A percentile compares a stretch with the other conserved stretches of the same genome.
Evolutionary conservation across 768 basidiomycete species (phyloP).

Genomic region (Crassisporium funariophilum): DNA sequence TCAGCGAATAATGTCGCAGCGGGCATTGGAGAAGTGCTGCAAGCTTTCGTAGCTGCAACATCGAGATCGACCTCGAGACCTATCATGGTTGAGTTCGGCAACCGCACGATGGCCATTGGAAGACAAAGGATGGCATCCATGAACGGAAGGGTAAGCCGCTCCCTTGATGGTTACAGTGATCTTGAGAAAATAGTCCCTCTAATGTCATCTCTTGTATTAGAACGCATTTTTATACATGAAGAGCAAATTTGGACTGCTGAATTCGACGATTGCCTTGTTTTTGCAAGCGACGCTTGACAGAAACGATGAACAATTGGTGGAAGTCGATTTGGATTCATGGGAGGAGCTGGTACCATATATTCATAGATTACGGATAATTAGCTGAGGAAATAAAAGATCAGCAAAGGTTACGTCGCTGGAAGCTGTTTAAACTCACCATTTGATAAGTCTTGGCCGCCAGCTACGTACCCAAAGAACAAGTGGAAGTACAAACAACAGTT

Average conservation of each 20-base stretch:
- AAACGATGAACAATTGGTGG: constrained; percentile 27
- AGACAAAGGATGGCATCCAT: constrained; percentile 32
- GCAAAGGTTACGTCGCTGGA: not conserved
- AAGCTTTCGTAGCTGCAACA: constrained; percentile 25
- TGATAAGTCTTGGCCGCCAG: no score
- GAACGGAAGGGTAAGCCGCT: constrained; percentile 32
- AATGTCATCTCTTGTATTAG: constrained; percentile 16
- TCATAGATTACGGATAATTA: constrained; percentile 27
- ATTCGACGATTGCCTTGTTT: constrained; percentile 29
- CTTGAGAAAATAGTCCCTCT: not conserved
- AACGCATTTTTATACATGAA: constrained; percentile 38
- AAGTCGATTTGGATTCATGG: constrained; percentile 41
- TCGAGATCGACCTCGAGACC: constrained; percentile 24
- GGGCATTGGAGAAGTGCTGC: constrained; percentile 34
- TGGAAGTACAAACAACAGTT: not conserved
- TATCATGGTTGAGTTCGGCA: constrained; percentile 34
- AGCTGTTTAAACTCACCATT: not conserved
- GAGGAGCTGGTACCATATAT: constrained; percentile 36
- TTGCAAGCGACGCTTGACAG: constrained; percentile 30
- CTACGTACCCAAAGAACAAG: no score
- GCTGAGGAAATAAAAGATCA: constrained; percentile 9
- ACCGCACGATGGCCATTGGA: constrained; percentile 36
- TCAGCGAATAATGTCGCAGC: constrained; percentile 33
- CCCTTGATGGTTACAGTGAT: not conserved
- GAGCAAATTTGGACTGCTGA: constrained; percentile 38